Evolutionary conservation across 768 basidiomycete species (phyloP), one percentile per base, ranked within the genome.

Genomic region (Lactifluus echinatus): DNA sequence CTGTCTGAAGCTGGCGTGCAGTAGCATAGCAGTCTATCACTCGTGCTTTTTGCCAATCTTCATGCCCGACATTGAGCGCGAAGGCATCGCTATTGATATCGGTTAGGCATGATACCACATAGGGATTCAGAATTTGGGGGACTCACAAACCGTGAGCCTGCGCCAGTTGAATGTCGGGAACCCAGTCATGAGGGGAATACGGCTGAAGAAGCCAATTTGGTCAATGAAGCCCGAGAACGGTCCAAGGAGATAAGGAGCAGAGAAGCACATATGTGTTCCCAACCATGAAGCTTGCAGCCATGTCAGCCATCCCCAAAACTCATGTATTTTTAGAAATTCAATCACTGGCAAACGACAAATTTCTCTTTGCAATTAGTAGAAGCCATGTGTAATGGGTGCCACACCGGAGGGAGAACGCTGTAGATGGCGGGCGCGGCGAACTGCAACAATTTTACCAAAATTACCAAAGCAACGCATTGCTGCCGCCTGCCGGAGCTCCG

Each of bases 1-100:
- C 53, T 36, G 55, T 57, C 2, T 57, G 56, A 24, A 76, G 75
- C 48, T 77, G 72, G 17, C 66, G 65, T 3, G 85, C 84, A 31
- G 84, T 81, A 43, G 74, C 66, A 65, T 81, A 88, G 40, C 63
- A 64, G 19, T 62, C 63, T 1, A 37, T 19, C 2, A 66, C 64
- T 3, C 66, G 61, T 6, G 50, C 55, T 21, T 34, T 52, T 42
- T 68, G 68, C 68, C 67, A 69, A 6, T 62, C 53, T 34, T 69
- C 68, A 1, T 34, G 28, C 2, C 68, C 68, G 2, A 68, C 52
- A 24, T 69, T 68, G 11, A 69, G 57, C 15, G 57, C 53, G 2
- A 55, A 49, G 21, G 57, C 57, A 33, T 54, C 57, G 17, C 53
- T 59, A 12, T 48, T 3, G 40, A 17, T 23, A 44, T 28, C 21